Evolutionary conservation across 2,329 filamentous ascomycete species (phyloP).

Genomic region (Fusarium udum): DNA sequence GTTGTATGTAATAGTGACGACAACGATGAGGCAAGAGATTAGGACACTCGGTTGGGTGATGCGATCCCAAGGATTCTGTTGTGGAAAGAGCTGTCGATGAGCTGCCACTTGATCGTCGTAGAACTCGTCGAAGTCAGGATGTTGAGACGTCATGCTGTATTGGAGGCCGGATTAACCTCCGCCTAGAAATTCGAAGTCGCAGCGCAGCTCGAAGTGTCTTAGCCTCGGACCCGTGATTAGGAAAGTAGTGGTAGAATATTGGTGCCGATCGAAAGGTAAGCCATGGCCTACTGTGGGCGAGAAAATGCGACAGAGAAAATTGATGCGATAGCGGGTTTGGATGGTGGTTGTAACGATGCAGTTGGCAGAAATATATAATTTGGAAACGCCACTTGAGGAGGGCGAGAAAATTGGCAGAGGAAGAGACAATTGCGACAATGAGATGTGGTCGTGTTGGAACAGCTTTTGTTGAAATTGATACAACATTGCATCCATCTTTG

Average conservation of each 20-base stretch:
- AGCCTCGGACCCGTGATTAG: conserved; percentile 42
- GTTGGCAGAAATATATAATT: background rate
- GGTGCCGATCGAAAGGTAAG: conserved; percentile 36
- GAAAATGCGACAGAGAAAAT: conserved; percentile 3
- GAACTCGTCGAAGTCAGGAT: conserved; percentile 47
- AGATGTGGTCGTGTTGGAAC: conserved; percentile 16
- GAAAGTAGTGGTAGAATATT: conserved; percentile 33
- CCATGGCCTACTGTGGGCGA: conserved; percentile 38
- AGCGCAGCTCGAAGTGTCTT: conserved; percentile 30
- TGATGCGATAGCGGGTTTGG: background rate
- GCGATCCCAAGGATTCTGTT: conserved; percentile 45
- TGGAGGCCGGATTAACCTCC: conserved; percentile 2
- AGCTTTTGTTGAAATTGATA: conserved; percentile 19
- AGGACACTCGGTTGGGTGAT: conserved; percentile 49
- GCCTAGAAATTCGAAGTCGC: conserved; percentile 16
- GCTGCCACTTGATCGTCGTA: conserved; percentile 50
- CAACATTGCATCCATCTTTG: conserved; percentile 2
- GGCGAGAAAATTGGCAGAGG: background rate
- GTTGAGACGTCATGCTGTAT: conserved; percentile 48
- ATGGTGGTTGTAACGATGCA: background rate
- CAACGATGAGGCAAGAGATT: conserved; percentile 47
- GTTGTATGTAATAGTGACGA: conserved; percentile 48
- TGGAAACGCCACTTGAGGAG: background rate
- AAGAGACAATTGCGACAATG: background rate
- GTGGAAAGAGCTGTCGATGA: conserved; percentile 44